Conservation (phyloP, 306 rosid species). For the Pyrus betulifolia region DNA sequence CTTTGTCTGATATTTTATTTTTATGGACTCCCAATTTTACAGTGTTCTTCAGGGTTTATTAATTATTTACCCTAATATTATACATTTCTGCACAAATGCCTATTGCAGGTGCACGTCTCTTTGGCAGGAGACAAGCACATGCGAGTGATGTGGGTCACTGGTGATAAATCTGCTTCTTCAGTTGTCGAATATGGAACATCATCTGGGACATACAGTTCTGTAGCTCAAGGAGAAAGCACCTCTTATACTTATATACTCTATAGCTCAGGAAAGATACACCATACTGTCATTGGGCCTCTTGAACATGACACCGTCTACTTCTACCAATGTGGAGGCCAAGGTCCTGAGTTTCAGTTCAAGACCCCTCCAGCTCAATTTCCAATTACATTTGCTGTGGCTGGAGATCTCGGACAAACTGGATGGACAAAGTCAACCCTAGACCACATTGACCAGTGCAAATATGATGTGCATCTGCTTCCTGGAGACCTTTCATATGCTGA, state of each 20-base stretch:
- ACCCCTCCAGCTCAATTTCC: conserved; percentile 88
- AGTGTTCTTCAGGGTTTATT: neutral
- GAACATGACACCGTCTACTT: conserved; percentile 56
- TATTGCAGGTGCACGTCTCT: conserved; percentile 77
- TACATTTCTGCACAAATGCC: conserved; percentile 10
- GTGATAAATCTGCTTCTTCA: conserved; percentile 58
- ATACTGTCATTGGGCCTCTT: conserved; percentile 79
- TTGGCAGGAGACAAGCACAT: conserved; percentile 78
- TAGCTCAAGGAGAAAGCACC: conserved; percentile 66
- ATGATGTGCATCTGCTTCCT: conserved; percentile 80
- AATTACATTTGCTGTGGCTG: conserved; percentile 76
- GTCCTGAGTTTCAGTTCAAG: conserved; percentile 63
- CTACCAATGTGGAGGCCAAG: conserved; percentile 78
- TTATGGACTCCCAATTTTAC: neutral
- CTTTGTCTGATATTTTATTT: neutral
- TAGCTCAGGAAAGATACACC: conserved; percentile 86
- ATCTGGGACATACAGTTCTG: conserved; percentile 45
- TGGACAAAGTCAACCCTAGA: conserved; percentile 86
- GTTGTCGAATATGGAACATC: conserved; percentile 69
- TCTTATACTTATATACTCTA: conserved; percentile 61
- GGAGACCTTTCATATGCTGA: conserved; percentile 95
- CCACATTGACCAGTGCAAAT: conserved; percentile 68
- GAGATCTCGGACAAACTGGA: conserved; percentile 86
- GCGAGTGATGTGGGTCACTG: conserved; percentile 71
- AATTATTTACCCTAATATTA: conserved; percentile 4